Evolutionary conservation across 441 rosid genomes (phyloP), one percentile per base, ranked within the genome.

Genomic region (Isatis lusitanica): DNA sequence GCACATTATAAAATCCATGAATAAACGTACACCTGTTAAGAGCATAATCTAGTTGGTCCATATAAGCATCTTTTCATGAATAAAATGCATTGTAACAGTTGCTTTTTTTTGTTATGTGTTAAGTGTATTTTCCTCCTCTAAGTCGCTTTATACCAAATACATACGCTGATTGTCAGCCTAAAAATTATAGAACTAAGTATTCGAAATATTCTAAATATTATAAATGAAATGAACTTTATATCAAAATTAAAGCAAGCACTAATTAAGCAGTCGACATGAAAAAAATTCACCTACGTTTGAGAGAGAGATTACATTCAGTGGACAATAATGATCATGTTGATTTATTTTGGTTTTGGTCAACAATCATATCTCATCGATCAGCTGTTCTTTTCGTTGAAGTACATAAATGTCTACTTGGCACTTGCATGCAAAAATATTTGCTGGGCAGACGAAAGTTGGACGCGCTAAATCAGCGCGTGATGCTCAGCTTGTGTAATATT

Each of bases 1-100:
- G 31, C 47, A 21, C 35, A 28, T 18, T 30, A 50, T 15, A 21
- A 68, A 21, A 24, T 13, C 3, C 15, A 61, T 7, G 50, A 43
- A 40, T 2, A 30, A 51, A 17, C n/a, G 24, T 21, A 43, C 50
- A 15, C 13, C 11, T 51, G 10, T 74, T 0, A 52, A 47, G 39
- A 13, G 60, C 60, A 28, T 66, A 24, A 52, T 56, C 47, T 61
- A 68, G 50, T 74, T 74, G 78, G 74, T 74, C 55, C 7, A 35
- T 26, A 21, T 5, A 50, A 36, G 6, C 48, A 36, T 36, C 2
- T 66, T 38, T 36, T 21, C 36, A 13, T 18, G 11, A 30, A 46
- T 16, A 31, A 31, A 31, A 5, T 6, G 7, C 47, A 31, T 6
- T 30, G 16, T 48, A 48, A 30, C 28, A 21, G 24, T 21, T 21